Evolutionary conservation across 441 rosid species (phyloP).

Genomic region (Populus hybrid): DNA sequence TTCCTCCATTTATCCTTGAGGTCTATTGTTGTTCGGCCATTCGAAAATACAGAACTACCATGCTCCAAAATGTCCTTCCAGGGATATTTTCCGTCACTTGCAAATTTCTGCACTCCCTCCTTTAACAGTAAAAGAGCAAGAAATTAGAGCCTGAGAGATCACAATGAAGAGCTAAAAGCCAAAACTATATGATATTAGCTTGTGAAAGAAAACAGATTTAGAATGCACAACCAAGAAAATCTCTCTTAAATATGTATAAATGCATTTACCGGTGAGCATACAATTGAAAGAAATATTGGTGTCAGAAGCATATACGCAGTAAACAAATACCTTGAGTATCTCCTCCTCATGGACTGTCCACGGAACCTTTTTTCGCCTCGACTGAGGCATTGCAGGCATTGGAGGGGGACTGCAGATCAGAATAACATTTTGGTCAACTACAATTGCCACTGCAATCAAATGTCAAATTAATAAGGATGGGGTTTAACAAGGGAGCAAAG

Average conservation of each 20-base stretch:
- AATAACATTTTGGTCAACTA: neutral
- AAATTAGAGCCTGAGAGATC: neutral
- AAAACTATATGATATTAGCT: neutral
- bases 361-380: constrained; percentile 33
- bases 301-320: neutral
- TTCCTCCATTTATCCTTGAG: constrained; percentile 54
- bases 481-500: neutral
- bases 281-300: neutral
- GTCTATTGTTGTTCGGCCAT: constrained; percentile 34
- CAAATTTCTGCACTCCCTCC: constrained; percentile 43
- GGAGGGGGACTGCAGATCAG: constrained; percentile 32
- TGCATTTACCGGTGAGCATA: neutral
- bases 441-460: neutral
- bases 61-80: constrained; percentile 47
- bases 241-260: neutral
- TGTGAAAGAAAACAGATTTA: neutral
- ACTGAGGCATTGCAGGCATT: constrained; percentile 22
- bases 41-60: constrained; percentile 30
- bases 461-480: neutral
- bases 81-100: constrained; percentile 26
- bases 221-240: neutral
- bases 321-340: constrained; percentile 39
- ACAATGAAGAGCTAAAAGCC: neutral
- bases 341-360: constrained; percentile 53
- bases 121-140: constrained; percentile 15